Evolutionary conservation across 768 basidiomycete genomes (phyloP).

Genomic region (Lactarius akahatsu): DNA sequence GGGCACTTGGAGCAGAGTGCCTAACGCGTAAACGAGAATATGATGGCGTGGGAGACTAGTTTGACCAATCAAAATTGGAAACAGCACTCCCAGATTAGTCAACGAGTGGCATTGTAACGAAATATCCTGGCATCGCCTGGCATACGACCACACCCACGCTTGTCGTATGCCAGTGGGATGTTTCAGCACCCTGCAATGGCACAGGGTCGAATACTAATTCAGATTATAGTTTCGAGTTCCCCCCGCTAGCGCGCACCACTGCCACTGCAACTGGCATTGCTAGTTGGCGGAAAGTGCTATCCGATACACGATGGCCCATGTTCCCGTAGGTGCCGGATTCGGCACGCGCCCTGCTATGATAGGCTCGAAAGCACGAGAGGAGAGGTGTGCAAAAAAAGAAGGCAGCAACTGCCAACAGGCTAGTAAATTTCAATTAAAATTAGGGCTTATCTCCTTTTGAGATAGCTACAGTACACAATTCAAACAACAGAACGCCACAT

Average conservation of each 20-base stretch:
- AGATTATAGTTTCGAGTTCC: background rate
- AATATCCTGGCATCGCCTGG: background rate
- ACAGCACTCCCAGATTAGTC: background rate
- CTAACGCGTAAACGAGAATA: background rate
- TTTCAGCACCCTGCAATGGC: background rate
- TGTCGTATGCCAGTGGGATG: background rate
- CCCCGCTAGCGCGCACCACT: background rate
- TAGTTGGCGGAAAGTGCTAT: background rate
- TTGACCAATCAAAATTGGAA: background rate
- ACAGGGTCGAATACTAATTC: constrained; percentile 7
- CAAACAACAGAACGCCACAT: background rate
- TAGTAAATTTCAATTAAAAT: background rate
- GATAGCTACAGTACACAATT: background rate
- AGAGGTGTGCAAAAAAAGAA: background rate
- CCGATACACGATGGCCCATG: background rate
- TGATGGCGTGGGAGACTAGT: background rate
- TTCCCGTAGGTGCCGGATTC: background rate
- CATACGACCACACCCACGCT: constrained; percentile 5
- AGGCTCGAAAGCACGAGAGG: background rate
- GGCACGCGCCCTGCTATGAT: background rate
- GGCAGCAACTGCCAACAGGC: constrained; percentile 11
- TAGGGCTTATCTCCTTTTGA: constrained; percentile 11
- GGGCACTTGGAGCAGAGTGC: background rate
- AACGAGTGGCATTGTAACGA: background rate
- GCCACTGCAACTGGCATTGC: background rate